These are phyloP conservation scores for Microdochium nivale DNA, from an alignment of 2,329 filamentous ascomycete species.

Conservation along the genomic window DNA sequence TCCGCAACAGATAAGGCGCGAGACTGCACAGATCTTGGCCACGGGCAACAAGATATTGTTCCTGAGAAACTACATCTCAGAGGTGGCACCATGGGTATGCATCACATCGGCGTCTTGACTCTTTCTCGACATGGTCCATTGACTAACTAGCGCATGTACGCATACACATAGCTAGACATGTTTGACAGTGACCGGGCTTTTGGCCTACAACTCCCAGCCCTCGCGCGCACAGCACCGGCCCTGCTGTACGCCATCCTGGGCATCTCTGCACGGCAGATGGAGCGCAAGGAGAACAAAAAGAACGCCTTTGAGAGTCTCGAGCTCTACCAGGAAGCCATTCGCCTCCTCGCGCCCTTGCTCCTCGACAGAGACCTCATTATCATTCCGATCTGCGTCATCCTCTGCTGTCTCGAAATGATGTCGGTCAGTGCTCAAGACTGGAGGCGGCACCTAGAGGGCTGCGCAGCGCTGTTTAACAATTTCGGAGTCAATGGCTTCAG, in stretches of 20 bases:
- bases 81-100: constrained; percentile 42
- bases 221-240: constrained; percentile 36
- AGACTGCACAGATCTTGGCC: constrained; percentile 18
- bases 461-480: constrained; percentile 43
- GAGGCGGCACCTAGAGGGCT: constrained; percentile 48
- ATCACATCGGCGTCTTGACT: background rate
- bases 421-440: constrained; percentile 35
- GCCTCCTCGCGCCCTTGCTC: constrained; percentile 25
- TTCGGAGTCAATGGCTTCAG: constrained; percentile 45
- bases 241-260: constrained; percentile 43
- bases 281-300: constrained; percentile 34
- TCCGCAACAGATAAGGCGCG: constrained; percentile 1
- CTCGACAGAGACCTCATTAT: constrained; percentile 21
- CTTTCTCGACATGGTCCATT: background rate
- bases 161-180: constrained; percentile 39
- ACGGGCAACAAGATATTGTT: constrained; percentile 26
- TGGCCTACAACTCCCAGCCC: constrained; percentile 38
- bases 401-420: constrained; percentile 35
- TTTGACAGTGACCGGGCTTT: constrained; percentile 46
- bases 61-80: constrained; percentile 40
- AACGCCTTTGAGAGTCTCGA: constrained; percentile 42
- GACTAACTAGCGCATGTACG: background rate
- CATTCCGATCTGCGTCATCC: constrained; percentile 28
- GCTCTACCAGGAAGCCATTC: constrained; percentile 46
- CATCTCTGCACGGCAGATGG: constrained; percentile 44